Percentiles rank a stretch among this genome's conserved stretches.
These are phyloP conservation scores for Aspergillus persii DNA, from an alignment of 2,329 filamentous ascomycete species.

Conservation along the genomic window DNA sequence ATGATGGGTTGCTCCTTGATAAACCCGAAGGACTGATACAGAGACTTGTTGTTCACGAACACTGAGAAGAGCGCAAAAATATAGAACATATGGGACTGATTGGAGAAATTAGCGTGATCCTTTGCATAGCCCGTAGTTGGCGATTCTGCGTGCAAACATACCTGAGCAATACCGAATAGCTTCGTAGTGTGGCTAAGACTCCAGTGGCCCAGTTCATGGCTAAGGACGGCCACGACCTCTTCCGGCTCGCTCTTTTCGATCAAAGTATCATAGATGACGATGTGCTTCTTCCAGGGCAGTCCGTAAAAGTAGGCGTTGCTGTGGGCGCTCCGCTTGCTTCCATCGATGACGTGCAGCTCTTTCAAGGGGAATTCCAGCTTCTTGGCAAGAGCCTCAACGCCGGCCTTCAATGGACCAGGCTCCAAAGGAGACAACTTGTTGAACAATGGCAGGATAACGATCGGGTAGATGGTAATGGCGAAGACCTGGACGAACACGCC, in stretches of 20 bases:
- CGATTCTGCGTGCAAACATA: conserved; percentile 41
- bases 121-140: neutral
- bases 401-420: conserved; percentile 80
- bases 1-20: conserved; percentile 80
- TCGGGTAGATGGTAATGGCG: conserved; percentile 94
- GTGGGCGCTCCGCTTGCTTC: conserved; percentile 82
- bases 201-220: conserved; percentile 97
- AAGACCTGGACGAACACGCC: conserved; percentile 85
- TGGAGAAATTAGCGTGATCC: conserved; percentile 4
- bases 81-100: conserved; percentile 86
- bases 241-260: conserved; percentile 91
- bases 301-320: conserved; percentile 96
- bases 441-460: conserved; percentile 90
- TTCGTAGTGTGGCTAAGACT: conserved; percentile 91
- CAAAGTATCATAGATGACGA: conserved; percentile 97
- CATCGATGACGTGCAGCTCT: conserved; percentile 92
- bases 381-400: conserved; percentile 79
- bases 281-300: conserved; percentile 99
- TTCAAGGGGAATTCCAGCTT: conserved; percentile 87
- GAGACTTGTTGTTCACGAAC: conserved; percentile 90
- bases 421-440: conserved; percentile 95
- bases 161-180: conserved; percentile 81
- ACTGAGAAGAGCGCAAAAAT: conserved; percentile 95
- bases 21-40: conserved; percentile 93
- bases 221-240: conserved; percentile 91